These are phyloP conservation scores for Actinomortierella wolfii DNA, from an alignment of 371 early-diverging fungal genomes.

Conservation along the genomic window DNA sequence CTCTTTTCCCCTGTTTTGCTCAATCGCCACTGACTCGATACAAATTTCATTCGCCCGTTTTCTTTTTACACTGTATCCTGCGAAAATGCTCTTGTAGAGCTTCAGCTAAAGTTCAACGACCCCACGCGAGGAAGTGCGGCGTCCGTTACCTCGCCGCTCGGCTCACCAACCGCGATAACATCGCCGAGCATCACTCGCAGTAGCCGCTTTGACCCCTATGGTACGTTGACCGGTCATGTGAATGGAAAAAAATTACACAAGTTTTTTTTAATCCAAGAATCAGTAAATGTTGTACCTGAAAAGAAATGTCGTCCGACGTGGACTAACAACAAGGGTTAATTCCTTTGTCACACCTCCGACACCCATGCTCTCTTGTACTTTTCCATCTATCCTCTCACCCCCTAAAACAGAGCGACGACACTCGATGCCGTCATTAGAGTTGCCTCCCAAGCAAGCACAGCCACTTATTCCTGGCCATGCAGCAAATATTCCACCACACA, in stretches of 20 bases:
- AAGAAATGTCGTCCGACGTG: no score
- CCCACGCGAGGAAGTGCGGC: slow-evolving; percentile 12
- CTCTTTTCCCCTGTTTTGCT: no score
- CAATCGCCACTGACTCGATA: no score
- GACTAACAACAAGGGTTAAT: no score
- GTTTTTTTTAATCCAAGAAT: no score
- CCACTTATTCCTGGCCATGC: slow-evolving; percentile 1
- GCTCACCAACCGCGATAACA: slow-evolving; percentile 19
- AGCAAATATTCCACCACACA: slow-evolving; percentile 3
- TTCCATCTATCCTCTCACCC: slow-evolving; percentile 1
- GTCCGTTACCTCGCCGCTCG: slow-evolving; percentile 16
- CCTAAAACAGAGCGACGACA: slow-evolving; percentile 30
- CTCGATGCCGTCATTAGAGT: slow-evolving; percentile 35
- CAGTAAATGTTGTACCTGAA: no score
- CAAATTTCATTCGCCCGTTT: no score
- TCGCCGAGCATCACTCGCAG: slow-evolving; percentile 19
- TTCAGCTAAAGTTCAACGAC: slow-evolving; percentile 30
- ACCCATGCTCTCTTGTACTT: background rate
- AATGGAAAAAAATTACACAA: no score
- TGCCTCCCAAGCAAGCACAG: slow-evolving; percentile 25
- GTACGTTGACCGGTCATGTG: slow-evolving; percentile 1
- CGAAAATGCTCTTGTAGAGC: no score
- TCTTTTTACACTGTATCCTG: no score
- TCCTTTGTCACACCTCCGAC: background rate
- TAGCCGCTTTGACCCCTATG: slow-evolving; percentile 32